Conservation (phyloP, 768 basidiomycete species). For the Panus rudis region DNA sequence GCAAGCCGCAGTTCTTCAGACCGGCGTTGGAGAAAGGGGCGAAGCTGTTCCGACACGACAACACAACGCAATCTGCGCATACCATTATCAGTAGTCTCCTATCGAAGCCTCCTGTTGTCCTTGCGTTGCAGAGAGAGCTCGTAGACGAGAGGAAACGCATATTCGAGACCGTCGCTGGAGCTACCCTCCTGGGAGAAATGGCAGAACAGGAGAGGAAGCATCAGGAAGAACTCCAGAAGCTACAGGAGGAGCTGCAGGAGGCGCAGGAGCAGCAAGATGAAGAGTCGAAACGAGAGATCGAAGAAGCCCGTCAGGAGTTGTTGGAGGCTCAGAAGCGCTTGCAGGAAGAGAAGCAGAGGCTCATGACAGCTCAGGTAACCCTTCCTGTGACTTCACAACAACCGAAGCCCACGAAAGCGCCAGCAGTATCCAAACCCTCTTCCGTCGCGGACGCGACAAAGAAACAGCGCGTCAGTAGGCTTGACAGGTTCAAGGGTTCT, state of each 20-base stretch:
- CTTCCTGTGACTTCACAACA: no score
- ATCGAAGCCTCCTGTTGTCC: slow-evolving; percentile 3
- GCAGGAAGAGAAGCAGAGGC: slow-evolving; percentile 7
- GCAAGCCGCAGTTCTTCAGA: slow-evolving; percentile 13
- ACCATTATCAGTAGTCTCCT: slow-evolving; percentile 10
- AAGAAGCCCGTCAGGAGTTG: slow-evolving; percentile 5
- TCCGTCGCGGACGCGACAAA: no score
- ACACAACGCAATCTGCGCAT: slow-evolving; percentile 9
- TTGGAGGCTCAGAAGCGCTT: slow-evolving; percentile 3
- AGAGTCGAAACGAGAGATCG: slow-evolving; percentile 8
- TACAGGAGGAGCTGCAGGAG: slow-evolving; percentile 13
- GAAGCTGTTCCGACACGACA: slow-evolving; percentile 11
- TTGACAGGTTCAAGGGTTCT: no score
- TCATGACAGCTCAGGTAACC: no score
- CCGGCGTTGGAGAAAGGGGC: slow-evolving; percentile 11
- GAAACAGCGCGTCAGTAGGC: no score
- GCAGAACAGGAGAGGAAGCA: slow-evolving; percentile 10
- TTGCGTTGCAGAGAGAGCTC: slow-evolving; percentile 12
- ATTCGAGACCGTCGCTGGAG: slow-evolving; percentile 13
- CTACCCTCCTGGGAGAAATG: slow-evolving; percentile 8
- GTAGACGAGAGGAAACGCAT: slow-evolving; percentile 8
- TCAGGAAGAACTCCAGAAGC: slow-evolving; percentile 10
- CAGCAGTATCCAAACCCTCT: no score
- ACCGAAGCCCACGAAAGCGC: no score
- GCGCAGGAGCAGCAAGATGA: slow-evolving; percentile 10